These are phyloP conservation scores for Hypocreales sp. DNA, from an alignment of 2,329 filamentous ascomycete species.

Conservation along the genomic window DNA sequence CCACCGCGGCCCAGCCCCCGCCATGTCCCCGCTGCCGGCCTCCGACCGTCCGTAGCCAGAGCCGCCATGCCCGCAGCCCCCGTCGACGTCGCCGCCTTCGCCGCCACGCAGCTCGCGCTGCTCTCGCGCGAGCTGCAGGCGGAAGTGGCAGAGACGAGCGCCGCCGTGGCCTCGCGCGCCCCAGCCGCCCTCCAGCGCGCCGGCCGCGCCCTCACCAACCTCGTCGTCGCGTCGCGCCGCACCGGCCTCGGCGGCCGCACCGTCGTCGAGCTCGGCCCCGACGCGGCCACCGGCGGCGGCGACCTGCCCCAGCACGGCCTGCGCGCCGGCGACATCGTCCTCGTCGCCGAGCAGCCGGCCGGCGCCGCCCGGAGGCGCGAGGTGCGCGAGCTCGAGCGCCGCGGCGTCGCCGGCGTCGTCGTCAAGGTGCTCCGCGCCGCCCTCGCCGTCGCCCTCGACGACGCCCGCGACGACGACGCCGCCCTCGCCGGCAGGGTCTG, in stretches of 20 bases:
- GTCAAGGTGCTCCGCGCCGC: constrained; percentile 41
- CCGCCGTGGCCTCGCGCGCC: constrained; percentile 50
- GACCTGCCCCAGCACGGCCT: constrained; percentile 63
- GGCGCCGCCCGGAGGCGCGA: constrained; percentile 59
- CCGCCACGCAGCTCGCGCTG: constrained; percentile 52
- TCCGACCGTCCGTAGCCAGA: no score
- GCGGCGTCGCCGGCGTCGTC: constrained; percentile 56
- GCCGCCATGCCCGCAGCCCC: no score
- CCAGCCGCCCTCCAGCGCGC: constrained; percentile 57
- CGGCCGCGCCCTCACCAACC: constrained; percentile 65
- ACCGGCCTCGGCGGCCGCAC: constrained; percentile 88
- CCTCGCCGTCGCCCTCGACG: constrained; percentile 55
- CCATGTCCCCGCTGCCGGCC: no score
- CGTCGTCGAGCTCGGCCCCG: constrained; percentile 63
- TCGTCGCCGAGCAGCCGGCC: constrained; percentile 58
- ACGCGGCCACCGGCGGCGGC: constrained; percentile 43
- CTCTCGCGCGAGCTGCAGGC: constrained; percentile 56
- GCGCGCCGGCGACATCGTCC: constrained; percentile 62
- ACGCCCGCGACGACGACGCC: constrained; percentile 34
- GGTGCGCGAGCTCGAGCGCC: constrained; percentile 53
- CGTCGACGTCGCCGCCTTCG: constrained; percentile 54
- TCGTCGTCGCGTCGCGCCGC: constrained; percentile 57
- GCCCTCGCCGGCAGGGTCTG: constrained; percentile 34
- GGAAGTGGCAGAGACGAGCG: constrained; percentile 55
- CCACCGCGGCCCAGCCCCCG: no score